Percentiles rank a stretch among this genome's conserved stretches.
These are phyloP conservation scores for Diaporthe citrichinensis DNA, from an alignment of 2,329 filamentous ascomycete species.

Conservation along the genomic window DNA sequence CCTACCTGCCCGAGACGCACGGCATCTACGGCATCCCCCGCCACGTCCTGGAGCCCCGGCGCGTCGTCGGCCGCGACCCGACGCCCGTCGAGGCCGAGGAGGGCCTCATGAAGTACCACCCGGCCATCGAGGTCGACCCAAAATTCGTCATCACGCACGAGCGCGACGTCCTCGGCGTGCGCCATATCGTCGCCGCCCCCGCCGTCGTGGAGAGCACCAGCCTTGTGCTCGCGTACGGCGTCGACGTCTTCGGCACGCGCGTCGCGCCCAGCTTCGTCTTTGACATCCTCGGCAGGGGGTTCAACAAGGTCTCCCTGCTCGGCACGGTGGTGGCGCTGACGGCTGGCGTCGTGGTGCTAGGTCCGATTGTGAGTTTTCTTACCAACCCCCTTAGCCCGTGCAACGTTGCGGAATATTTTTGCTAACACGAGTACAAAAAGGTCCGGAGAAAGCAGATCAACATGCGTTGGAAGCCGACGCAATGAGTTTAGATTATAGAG, in stretches of 20 bases:
- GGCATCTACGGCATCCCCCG: slow-evolving; percentile 86
- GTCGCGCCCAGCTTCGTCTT: slow-evolving; percentile 91
- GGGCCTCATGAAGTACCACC: slow-evolving; percentile 82
- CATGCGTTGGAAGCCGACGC: slow-evolving; percentile 67
- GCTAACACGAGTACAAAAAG: slow-evolving; percentile 56
- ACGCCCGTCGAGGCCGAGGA: slow-evolving; percentile 86
- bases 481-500: slow-evolving; percentile 44
- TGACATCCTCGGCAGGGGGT: slow-evolving; percentile 92
- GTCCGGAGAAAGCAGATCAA: slow-evolving; percentile 79
- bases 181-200: slow-evolving; percentile 80
- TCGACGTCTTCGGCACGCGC: slow-evolving; percentile 90
- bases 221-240: slow-evolving; percentile 87
- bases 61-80: slow-evolving; percentile 87
- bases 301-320: slow-evolving; percentile 90
- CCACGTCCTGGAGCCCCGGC: slow-evolving; percentile 84
- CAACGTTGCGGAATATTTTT: neutral
- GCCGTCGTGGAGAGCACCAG: slow-evolving; percentile 93
- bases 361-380: slow-evolving; percentile 82
- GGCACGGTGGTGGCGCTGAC: slow-evolving; percentile 86
- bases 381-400: neutral
- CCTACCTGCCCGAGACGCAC: slow-evolving; percentile 79
- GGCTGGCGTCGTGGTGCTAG: slow-evolving; percentile 81
- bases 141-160: slow-evolving; percentile 85
- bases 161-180: slow-evolving; percentile 83
- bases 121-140: slow-evolving; percentile 86